Base-by-base conservation (phyloP, 169 alveolate genomes). In the Besnoitia besnoiti region DNA sequence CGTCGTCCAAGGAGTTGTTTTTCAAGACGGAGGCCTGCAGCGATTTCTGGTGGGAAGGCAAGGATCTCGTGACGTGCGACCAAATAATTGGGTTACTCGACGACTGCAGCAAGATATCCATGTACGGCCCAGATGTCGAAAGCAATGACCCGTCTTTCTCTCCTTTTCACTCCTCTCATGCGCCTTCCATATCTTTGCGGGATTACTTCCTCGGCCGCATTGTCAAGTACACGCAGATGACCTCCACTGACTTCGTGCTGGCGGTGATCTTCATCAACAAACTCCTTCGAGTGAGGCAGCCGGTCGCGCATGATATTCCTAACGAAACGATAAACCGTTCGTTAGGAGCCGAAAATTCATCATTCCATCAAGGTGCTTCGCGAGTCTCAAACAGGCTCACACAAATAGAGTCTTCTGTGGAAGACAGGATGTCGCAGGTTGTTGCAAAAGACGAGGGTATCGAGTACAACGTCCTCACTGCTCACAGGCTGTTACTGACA, bases 401-500 rank as follows among this genome's bases (percentile, higher is more conserved):
- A 2, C 27, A 27, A 55, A 5, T 33, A 55, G 35, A 40, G n/a
- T 5, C 5, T 4, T 51, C 10, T 40, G 33, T 51, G 87, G 21
- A 30, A 35, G 87, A 21, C 37, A 7, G 61, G 61, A 30, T 37
- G 39, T 77, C 14, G n/a, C 33, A 37, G 5, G 40, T 30, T 40
- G 50, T 77, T 46, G 40, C 50, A 51, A 27, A 24, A 30, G 61
- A 77, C 14, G 87, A 77, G 21, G 87, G 61, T 79, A 55, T 91
- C 33, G 94, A 91, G 67, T 91, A 62, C 82, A 91, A 91, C 91
- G 76, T 61, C 46, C 55, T 91, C 79, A 91, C 94, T 16, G 94
- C 94, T 61, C 94, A 91, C 46, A 49, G 94, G 80, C 88, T 91
- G 35, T 85, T 91, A 89, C 73, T 91, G 61, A 91, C 94, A 21